phyloP scores from a whole-genome alignment of 305 asterid species.

The Fraxinus albicans region DNA sequence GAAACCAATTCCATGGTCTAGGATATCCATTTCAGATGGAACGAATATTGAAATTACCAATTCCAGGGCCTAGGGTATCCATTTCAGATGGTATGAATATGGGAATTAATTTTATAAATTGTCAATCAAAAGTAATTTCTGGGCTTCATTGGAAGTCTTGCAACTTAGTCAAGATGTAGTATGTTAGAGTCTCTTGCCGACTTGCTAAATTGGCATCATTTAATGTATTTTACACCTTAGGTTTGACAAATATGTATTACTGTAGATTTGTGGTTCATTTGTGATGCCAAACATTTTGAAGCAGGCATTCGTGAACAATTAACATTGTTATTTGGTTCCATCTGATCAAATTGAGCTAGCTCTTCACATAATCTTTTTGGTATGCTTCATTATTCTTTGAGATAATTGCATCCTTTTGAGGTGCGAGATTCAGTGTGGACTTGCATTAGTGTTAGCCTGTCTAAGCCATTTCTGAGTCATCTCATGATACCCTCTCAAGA shows the following conservation, averaged over 20 bases:
- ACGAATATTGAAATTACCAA: background rate
- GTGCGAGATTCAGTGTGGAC: background rate
- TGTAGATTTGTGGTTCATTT: background rate
- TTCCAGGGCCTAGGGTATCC: background rate
- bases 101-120: background rate
- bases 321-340: background rate
- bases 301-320: background rate
- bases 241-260: background rate
- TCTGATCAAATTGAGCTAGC: background rate
- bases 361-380: background rate
- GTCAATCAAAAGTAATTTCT: background rate
- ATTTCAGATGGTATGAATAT: too few relatives aligned
- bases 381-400: background rate
- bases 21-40: background rate
- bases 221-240: background rate
- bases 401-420: background rate
- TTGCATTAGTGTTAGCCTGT: background rate
- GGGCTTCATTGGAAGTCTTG: background rate
- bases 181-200: background rate
- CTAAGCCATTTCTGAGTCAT: background rate
- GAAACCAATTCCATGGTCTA: background rate
- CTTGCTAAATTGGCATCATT: background rate
- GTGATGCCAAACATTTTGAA: background rate
- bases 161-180: background rate
- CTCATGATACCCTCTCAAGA: background rate